Base-by-base conservation (phyloP, 257 asterid genomes). In the Petrea volubilis region DNA sequence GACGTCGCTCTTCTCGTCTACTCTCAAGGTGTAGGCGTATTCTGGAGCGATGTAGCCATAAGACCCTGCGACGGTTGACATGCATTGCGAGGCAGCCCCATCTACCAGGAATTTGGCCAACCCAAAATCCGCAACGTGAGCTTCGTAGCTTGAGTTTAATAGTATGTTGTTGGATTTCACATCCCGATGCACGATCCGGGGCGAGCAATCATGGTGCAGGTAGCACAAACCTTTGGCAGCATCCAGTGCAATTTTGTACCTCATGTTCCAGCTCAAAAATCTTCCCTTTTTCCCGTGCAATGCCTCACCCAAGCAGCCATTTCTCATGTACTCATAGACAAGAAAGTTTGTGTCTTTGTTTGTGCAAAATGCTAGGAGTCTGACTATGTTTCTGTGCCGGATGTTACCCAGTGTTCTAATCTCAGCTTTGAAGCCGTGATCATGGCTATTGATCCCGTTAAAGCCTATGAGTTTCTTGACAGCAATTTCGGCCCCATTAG, bases 41-140 rank as follows among this genome's bases (percentile, higher is more conserved):
- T 85, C 90, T 64, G 98, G 99, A 60, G 99, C 99, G 73, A 94
- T 94, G 77, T 94, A 94, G 20, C 99, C 99, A 64, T 91, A 94
- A 7, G 99, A 94, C 4, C 99, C 99, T 5, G 96, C 99, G 52
- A 94, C 72, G 6, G 95, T 95, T 18, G 99, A 94, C 99, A 94
- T 94, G 82, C 97, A 91, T 68, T 94, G 92, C 3, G 97, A 91
- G 28, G 96, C 96, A 9, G 85, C 97, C 14, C 85, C 89, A 34
- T 83, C 99, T 14, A 76, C 87, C 85, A 91, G 72, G 84, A 85
- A 94, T 79, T 90, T 94, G 4, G 99, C 99, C 76, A 94, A 66
- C 18, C 99, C 98, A 38, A 94, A 94, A 78, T 94, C 98, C 0
- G 98, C 98, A n/a, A 94, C 97, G 47, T 89, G 97, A 43, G 98